These are phyloP conservation scores for Dendrostoma leiphaemia DNA, from an alignment of 2,329 filamentous ascomycete genomes.

Conservation along the genomic window DNA sequence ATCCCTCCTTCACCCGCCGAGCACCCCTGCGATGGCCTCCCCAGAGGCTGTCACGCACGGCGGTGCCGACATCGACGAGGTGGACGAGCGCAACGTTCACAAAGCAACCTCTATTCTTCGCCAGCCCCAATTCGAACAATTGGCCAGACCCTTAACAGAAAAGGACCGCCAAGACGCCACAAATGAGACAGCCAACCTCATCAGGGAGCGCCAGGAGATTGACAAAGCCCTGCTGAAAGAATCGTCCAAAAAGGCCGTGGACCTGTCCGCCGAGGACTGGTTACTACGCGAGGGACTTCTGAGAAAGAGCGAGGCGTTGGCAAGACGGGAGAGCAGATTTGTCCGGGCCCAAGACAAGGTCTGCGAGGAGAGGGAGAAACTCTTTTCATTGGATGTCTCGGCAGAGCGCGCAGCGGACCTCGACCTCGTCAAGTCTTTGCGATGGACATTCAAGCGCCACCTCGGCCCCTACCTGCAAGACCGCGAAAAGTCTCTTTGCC, in stretches of 20 bases:
- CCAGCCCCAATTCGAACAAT: slow-evolving; percentile 6
- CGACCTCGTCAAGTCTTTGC: slow-evolving; percentile 19
- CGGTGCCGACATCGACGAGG: no score
- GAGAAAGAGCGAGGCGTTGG: slow-evolving; percentile 13
- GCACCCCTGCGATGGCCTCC: no score
- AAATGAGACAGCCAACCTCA: slow-evolving; percentile 20
- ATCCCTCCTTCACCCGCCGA: no score
- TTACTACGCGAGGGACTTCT: slow-evolving; percentile 18
- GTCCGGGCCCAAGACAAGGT: slow-evolving; percentile 10
- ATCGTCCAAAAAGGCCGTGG: slow-evolving; percentile 7
- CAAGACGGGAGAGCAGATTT: slow-evolving; percentile 19
- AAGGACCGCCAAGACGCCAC: slow-evolving; percentile 15
- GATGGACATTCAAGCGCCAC: slow-evolving; percentile 22
- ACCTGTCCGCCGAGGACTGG: slow-evolving; percentile 14
- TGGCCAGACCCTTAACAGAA: slow-evolving; percentile 18
- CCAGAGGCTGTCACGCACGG: no score
- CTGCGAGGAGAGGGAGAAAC: slow-evolving; percentile 17
- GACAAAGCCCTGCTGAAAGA: slow-evolving; percentile 19
- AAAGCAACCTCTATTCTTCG: background rate
- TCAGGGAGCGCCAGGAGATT: slow-evolving; percentile 21
- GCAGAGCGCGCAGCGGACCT: slow-evolving; percentile 18
- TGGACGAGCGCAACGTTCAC: background rate
- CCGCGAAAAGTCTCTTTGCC: background rate
- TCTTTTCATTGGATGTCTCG: slow-evolving; percentile 18
- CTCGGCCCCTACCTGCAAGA: slow-evolving; percentile 20